Base-by-base conservation (phyloP, 2,329 filamentous ascomycete species). In the Elsinoe arachidis region DNA sequence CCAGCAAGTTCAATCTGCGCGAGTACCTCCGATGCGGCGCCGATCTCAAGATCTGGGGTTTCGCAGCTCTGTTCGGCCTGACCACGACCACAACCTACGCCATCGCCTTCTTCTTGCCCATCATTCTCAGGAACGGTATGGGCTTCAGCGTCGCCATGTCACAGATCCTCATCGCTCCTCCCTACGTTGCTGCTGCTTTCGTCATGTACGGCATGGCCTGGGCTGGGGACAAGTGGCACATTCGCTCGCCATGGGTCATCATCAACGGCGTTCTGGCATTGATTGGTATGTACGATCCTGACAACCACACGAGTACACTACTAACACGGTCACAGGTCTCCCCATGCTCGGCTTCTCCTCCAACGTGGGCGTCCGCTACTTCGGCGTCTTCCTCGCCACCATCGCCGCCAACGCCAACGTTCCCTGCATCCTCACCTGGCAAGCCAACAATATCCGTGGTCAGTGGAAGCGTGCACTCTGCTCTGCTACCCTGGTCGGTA, bases 401-500 rank as follows among this genome's bases (percentile, higher is more conserved):
- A 65, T 65, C 2, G 64, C 62, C 37, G 62, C 59, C 59, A 69
- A 69, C 53, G 63, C 84, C 62, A 92, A 93, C 68, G 77, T 92
- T 3, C 89, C 90, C 0, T 78, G 82, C 1, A 77, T 82, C 44
- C 82, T 95, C 75, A 80, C 87, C 0, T 93, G 89, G 73, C 88
- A 92, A 74, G 87, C 88, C 39, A 93, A 92, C 73, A 95, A 95
- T 71, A 86, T 95, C 66, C 84, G 87, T 55, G 89, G 88, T 0
- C 88, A 93, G 73, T 95, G 88, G 88, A 95, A 92, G 74, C 82
- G 90, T 49, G 88, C 88, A 1, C 85, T 93, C 63, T 85, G 83
- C 68, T 87, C 83, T 59, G 87, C 88, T 1, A 86, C 84, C 0
- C 78, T 92, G 1, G 86, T 93, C 2, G 86, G 85, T 1, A 82